Percentiles rank a stretch among this genome's conserved stretches.
Evolutionary conservation across 2,329 filamentous ascomycete species (phyloP).

Genomic region (Coniochaeta pulveracea): DNA sequence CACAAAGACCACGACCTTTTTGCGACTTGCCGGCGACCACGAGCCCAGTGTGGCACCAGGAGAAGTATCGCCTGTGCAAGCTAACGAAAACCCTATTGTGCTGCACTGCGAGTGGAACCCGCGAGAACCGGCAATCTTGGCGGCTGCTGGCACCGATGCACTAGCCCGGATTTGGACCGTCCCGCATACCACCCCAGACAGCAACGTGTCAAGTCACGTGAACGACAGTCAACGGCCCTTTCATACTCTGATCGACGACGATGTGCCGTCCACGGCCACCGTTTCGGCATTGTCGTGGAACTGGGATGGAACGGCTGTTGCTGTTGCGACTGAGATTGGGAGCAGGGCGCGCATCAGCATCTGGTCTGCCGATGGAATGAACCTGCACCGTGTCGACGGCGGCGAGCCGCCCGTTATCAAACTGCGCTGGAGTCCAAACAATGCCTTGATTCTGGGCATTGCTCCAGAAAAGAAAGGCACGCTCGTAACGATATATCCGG

Average conservation of each 20-base stretch:
- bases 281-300: slow-evolving; percentile 53
- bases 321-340: slow-evolving; percentile 44
- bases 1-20: slow-evolving; percentile 46
- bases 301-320: slow-evolving; percentile 41
- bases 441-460: slow-evolving; percentile 43
- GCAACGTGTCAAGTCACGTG: slow-evolving; percentile 34
- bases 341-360: slow-evolving; percentile 42
- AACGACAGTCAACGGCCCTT: slow-evolving; percentile 27
- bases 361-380: slow-evolving; percentile 41
- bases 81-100: slow-evolving; percentile 45
- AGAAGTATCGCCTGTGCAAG: slow-evolving; percentile 19
- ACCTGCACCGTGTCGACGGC: slow-evolving; percentile 41
- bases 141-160: slow-evolving; percentile 57
- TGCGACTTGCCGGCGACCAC: slow-evolving; percentile 36
- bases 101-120: slow-evolving; percentile 62
- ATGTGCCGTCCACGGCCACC: slow-evolving; percentile 36
- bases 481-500: slow-evolving; percentile 43
- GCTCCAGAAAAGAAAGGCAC: slow-evolving; percentile 42
- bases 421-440: slow-evolving; percentile 47
- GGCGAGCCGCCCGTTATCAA: slow-evolving; percentile 51
- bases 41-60: slow-evolving; percentile 22
- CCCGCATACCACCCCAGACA: slow-evolving; percentile 39
- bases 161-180: slow-evolving; percentile 60
- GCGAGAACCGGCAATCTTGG: slow-evolving; percentile 51
- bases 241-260: slow-evolving; percentile 39